Conservation (phyloP, 177 flowering plant genomes). For the Vitis hybrid region DNA sequence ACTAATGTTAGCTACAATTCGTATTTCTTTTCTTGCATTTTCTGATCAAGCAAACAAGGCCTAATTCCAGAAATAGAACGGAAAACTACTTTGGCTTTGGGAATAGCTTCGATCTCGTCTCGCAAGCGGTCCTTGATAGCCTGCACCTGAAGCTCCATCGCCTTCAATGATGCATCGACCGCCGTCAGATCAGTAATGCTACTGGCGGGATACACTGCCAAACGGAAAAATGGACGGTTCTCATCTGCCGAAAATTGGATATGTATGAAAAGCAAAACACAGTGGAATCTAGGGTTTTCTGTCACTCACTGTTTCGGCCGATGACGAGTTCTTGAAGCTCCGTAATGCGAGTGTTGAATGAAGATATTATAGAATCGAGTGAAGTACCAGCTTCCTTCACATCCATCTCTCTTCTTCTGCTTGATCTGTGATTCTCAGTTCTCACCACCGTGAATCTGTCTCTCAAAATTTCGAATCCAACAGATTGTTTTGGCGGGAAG, state of each 20-base stretch:
- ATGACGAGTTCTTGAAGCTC: constrained; percentile 89
- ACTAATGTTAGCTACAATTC: neutral
- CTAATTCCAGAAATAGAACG: neutral
- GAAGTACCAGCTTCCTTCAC: constrained; percentile 69
- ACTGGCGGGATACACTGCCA: constrained; percentile 77
- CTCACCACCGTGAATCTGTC: too few relatives aligned
- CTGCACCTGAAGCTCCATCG: constrained; percentile 84
- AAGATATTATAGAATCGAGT: constrained; percentile 63
- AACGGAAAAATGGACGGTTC: neutral
- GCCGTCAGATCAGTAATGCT: constrained; percentile 66
- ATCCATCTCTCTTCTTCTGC: constrained; percentile 48
- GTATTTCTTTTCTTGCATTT: neutral
- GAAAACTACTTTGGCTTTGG: constrained; percentile 66
- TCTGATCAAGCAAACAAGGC: neutral
- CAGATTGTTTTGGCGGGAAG: too few relatives aligned
- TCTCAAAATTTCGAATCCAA: too few relatives aligned
- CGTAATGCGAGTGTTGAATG: constrained; percentile 70
- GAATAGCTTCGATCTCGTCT: constrained; percentile 75
- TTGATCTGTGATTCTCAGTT: too few relatives aligned
- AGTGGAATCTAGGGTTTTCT: neutral
- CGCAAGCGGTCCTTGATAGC: constrained; percentile 69
- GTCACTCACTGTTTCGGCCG: constrained; percentile 72
- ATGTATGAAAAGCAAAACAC: neutral
- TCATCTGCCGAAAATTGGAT: neutral
- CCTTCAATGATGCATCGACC: constrained; percentile 62